phyloP scores from a whole-genome alignment of 2,329 filamentous ascomycete genomes.

The Amesomyces nigricolor region DNA sequence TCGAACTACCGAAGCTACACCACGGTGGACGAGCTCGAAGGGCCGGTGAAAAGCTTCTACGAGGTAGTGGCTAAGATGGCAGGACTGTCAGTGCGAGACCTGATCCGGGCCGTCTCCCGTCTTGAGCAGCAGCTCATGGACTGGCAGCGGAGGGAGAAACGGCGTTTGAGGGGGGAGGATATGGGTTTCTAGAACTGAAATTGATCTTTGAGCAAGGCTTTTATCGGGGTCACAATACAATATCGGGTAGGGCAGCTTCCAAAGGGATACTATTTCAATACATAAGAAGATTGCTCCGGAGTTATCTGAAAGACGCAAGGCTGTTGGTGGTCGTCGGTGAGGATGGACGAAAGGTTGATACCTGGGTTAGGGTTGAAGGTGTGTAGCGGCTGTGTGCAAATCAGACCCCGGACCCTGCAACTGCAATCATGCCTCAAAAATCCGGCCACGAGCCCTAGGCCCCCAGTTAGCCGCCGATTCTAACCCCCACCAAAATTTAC shows the following conservation, averaged over 20 bases:
- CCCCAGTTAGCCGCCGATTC: conserved; percentile 18
- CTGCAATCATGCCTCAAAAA: conserved; percentile 13
- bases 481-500: conserved; percentile 40
- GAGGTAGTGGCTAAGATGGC: conserved; percentile 36
- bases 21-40: conserved; percentile 36
- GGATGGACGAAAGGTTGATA: no score
- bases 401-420: not conserved
- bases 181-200: conserved; percentile 30
- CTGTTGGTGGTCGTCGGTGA: no score
- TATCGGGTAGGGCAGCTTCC: no score
- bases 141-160: conserved; percentile 30
- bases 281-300: no score
- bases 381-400: not conserved
- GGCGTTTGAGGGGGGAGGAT: conserved; percentile 47
- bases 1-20: conserved; percentile 34
- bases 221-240: not conserved
- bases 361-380: conserved; percentile 6
- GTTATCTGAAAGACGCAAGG: no score
- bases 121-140: conserved; percentile 35
- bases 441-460: conserved; percentile 24
- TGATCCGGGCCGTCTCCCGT: conserved; percentile 34
- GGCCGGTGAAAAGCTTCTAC: conserved; percentile 38
- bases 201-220: not conserved
- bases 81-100: conserved; percentile 32
- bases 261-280: no score